Evolutionary conservation across 257 asterid species (phyloP), one percentile per base, ranked within the genome.

Genomic region (Avicennia marina): DNA sequence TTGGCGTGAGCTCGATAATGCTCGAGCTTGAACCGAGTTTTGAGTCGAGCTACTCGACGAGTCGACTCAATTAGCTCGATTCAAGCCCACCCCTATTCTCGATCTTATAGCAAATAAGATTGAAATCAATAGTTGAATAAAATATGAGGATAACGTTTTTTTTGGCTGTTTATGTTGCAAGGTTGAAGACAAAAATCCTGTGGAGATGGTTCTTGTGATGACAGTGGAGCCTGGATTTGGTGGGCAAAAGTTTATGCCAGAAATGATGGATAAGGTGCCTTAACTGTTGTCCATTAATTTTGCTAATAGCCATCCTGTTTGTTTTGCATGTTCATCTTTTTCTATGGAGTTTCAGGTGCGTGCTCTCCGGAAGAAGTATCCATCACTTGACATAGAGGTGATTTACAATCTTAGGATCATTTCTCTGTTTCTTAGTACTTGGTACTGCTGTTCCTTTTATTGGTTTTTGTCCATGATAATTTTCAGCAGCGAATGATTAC

Each of bases 191-290:
- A 71, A 81, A 75, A 69, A 65, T 58, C 81, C 85, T 1, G 95
- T 80, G 41, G 95, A 88, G 68, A 46, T 91, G 95, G 96, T 91
- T 58, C 95, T 91, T 21, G 82, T 91, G 33, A 91, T 91, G 98
- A 91, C 98, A 11, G 98, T 88, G 52, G 88, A 85, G 74, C 96
- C 98, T 65, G 98, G 96, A 68, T 88, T 91, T 76, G 95, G 98
- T 6, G 96, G 98, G 70, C 98, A 91, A 58, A 85, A 88, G 60
- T 91, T 91, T 64, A 91, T 88, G 90, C 95, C 96, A 8, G 94
- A 88, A 69, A 88, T 61, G 71, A 81, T 88, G 96, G 95, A 91
- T 63, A 91, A 91, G 95, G 98, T 88, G 64, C 53, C 20, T 40
- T 20, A 20, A 19, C 55, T 6, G 19, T 27, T 31, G 1, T 3